Evolutionary conservation across 805 yeast genomes (phyloP).

Genomic region (Pichia eremophila): DNA sequence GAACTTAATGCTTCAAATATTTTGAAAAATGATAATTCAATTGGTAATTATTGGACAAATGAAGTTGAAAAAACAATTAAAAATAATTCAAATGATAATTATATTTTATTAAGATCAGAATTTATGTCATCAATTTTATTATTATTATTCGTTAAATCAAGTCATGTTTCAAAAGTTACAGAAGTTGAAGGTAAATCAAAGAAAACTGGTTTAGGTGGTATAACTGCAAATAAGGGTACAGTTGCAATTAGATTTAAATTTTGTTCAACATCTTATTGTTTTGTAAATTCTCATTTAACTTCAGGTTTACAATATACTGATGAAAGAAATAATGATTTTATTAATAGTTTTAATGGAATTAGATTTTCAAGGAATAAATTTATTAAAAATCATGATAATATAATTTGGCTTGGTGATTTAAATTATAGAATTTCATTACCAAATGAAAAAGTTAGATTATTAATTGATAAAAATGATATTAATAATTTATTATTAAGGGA

Average conservation of each 20-base stretch:
- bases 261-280: constrained; percentile 72
- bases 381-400: constrained; percentile 76
- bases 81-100: constrained; percentile 28
- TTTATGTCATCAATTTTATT: constrained; percentile 63
- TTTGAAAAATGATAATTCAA: constrained; percentile 72
- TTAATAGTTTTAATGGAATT: constrained; percentile 64
- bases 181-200: constrained; percentile 91
- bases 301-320: constrained; percentile 79
- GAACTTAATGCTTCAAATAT: constrained; percentile 90
- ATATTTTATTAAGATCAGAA: constrained; percentile 63
- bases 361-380: constrained; percentile 68
- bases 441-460: constrained; percentile 62
- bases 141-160: constrained; percentile 50
- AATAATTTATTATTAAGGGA: constrained; percentile 55
- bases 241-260: constrained; percentile 83
- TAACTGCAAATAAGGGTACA: constrained; percentile 95
- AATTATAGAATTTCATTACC: constrained; percentile 70
- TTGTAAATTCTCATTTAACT: constrained; percentile 86
- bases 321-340: constrained; percentile 82
- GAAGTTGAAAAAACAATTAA: constrained; percentile 57
- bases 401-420: constrained; percentile 92
- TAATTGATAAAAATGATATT: constrained; percentile 37
- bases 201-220: constrained; percentile 94
- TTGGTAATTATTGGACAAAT: constrained; percentile 71
- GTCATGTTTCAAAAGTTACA: constrained; percentile 42